phyloP scores from a whole-genome alignment of 169 alveolate genomes.

The Toxoplasma gondii region DNA sequence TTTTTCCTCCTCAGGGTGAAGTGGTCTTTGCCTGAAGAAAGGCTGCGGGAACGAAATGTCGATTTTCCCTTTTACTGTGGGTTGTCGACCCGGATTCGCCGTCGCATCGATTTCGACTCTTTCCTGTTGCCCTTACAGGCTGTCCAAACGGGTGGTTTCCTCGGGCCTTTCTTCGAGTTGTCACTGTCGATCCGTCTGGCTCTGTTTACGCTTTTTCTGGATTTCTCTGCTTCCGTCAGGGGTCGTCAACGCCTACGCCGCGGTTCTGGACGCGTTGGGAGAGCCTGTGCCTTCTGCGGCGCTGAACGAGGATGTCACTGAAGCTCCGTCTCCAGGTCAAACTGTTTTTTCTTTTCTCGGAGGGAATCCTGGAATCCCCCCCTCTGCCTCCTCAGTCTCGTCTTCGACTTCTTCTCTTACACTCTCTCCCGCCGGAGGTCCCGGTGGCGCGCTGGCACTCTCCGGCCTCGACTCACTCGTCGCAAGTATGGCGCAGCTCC shows the following conservation, averaged over 20 bases:
- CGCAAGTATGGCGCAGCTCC: constrained; percentile 3
- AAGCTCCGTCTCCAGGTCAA: not conserved
- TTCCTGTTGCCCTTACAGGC: too few relatives aligned
- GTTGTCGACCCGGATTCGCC: too few relatives aligned
- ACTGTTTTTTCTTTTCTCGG: not conserved
- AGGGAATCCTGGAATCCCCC: not conserved
- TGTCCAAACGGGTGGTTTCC: too few relatives aligned
- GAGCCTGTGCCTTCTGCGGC: not conserved
- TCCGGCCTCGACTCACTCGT: not conserved
- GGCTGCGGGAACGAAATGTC: too few relatives aligned
- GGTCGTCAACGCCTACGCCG: constrained; percentile 12
- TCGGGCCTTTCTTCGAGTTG: too few relatives aligned
- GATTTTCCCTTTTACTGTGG: too few relatives aligned
- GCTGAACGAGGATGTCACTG: not conserved
- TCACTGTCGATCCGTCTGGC: too few relatives aligned
- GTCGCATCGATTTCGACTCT: too few relatives aligned
- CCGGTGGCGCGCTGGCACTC: not conserved
- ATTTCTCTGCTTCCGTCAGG: not conserved
- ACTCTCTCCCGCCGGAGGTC: not conserved
- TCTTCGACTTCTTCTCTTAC: not conserved
- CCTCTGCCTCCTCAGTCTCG: not conserved
- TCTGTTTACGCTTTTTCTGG: too few relatives aligned
- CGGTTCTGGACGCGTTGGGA: constrained; percentile 24
- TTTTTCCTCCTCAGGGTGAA: too few relatives aligned
- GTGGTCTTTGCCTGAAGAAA: too few relatives aligned